Percentiles rank a stretch among this genome's conserved stretches.
Evolutionary conservation across 139 green algal species (phyloP).

Genomic region (Picochlorum costavermella): DNA sequence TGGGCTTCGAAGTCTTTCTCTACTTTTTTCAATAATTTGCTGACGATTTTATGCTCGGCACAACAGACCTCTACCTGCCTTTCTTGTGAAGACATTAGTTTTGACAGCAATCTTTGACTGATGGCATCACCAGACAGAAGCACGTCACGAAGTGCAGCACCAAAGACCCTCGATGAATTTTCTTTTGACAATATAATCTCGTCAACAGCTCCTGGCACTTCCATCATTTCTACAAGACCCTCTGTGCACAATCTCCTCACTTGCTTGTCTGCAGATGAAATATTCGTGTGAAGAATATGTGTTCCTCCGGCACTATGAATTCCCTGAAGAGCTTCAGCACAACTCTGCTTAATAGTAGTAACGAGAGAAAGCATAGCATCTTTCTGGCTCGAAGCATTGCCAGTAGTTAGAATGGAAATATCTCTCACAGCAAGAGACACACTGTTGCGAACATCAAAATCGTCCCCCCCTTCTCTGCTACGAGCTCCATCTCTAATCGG

Average conservation of each 20-base stretch:
- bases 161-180: no score
- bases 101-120: not conserved
- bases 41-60: no score
- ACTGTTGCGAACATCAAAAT: no score
- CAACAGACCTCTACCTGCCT: not conserved
- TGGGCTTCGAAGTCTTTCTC: not conserved
- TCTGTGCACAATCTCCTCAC: not conserved
- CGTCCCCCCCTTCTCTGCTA: no score
- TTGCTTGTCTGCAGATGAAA: not conserved
- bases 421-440: not conserved
- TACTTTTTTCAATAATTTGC: no score
- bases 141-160: not conserved
- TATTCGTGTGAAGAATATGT: not conserved
- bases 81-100: not conserved
- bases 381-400: not conserved
- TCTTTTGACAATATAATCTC: not conserved
- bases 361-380: not conserved
- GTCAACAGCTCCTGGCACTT: not conserved
- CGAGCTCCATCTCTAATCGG: no score
- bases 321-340: not conserved
- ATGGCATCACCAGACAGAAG: not conserved
- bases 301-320: not conserved
- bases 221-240: not conserved
- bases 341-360: not conserved
- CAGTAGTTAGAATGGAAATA: not conserved